Base-by-base conservation (phyloP, 2,329 filamentous ascomycete genomes). In the Neurospora sp. region DNA sequence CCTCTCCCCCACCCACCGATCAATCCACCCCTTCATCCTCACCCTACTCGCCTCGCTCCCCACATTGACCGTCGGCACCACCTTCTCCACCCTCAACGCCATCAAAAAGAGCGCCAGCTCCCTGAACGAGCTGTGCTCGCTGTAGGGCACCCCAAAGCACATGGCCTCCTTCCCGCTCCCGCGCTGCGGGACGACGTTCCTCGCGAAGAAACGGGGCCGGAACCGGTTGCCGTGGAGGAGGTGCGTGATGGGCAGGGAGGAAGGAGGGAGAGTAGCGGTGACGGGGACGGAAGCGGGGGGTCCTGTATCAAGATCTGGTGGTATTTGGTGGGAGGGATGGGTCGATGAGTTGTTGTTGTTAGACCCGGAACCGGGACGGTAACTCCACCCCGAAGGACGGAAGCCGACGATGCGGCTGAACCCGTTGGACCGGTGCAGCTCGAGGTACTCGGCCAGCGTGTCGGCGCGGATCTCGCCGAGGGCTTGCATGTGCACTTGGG, bases 401-500 rank as follows among this genome's bases (percentile, higher is more conserved):
- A 99, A 97, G 4, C 94, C 96, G 19, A 98, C 91, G 66, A 97
- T 89, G 68, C 92, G 90, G 15, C 89, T 89, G 79, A 98, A 99
- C 23, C 68, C 69, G 36, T 67, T 62, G 6, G 91, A 90, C 72
- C 90, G 91, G 81, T 93, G 92, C 41, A 87, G 85, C 75, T 90
- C 88, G 6, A 98, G 86, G 76, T 99, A 99, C 71, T 97, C 94
- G 73, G 92, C 89, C 1, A 99, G 85, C 0, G 95, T 97, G 74
- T 97, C 94, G 40, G 93, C 89, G 36, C 93, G 90, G 74, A 99
- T 93, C 79, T 98, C 95, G 85, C 96, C 96, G 10, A 99, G 85
- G 76, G 92, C 93, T 75, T 97, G 96, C 94, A 99, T 97, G 81
- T 99, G 96, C 0, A 99, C 93, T 79, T 98, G 95, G 0, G 96